Conservation (phyloP, 2,329 filamentous ascomycete genomes). For the Fusarium proliferatum region DNA sequence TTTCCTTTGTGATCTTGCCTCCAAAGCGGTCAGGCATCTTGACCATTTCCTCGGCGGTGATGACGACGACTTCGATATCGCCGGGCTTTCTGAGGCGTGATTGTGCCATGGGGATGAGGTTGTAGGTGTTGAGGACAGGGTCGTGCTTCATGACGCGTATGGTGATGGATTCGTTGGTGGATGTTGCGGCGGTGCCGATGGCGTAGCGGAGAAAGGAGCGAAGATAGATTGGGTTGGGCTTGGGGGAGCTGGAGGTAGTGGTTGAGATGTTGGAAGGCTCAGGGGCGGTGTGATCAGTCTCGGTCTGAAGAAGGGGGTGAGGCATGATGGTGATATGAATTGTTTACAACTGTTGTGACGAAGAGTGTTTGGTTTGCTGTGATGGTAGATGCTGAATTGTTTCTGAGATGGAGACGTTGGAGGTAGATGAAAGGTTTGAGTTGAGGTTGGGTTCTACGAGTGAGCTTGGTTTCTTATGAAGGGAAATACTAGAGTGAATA, state of each 20-base stretch:
- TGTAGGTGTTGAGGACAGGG: not conserved
- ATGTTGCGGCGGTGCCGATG: not conserved
- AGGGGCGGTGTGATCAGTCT: accelerated
- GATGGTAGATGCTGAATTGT: not conserved
- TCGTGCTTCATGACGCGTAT: not conserved
- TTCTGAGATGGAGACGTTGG: not conserved
- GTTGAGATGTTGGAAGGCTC: not conserved
- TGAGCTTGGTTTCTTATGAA: accelerated
- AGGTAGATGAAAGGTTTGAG: not conserved
- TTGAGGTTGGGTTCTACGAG: accelerated
- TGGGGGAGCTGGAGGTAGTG: not conserved
- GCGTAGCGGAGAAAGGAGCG: not conserved
- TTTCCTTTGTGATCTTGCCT: accelerated
- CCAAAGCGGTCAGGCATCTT: not conserved
- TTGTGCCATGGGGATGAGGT: accelerated
- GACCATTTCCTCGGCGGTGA: not conserved
- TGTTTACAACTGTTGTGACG: accelerated
- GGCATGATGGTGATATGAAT: not conserved
- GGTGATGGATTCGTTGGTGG: not conserved
- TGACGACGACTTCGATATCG: not conserved
- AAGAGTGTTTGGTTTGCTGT: too few relatives aligned
- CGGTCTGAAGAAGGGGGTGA: not conserved
- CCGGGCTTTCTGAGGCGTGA: not conserved
- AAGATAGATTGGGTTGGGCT: not conserved
- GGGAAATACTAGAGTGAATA: not conserved